These are phyloP conservation scores for Fonsecaea pedrosoi DNA, from an alignment of 2,329 filamentous ascomycete genomes.

Conservation along the genomic window DNA sequence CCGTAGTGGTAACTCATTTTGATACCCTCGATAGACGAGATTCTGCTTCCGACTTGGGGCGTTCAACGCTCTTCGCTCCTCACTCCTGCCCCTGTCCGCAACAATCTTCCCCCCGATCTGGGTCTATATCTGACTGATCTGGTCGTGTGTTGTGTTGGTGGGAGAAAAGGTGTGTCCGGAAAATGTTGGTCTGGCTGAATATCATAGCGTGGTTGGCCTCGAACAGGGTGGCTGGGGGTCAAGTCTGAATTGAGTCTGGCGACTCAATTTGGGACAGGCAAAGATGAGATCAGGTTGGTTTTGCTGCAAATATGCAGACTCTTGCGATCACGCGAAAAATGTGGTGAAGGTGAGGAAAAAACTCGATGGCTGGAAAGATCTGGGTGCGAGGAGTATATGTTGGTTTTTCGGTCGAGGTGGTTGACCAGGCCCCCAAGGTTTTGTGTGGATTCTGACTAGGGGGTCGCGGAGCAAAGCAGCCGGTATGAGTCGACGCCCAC, in stretches of 20 bases:
- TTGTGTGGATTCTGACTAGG: conserved; percentile 22
- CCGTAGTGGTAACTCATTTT: conserved; percentile 41
- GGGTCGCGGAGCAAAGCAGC: conserved; percentile 28
- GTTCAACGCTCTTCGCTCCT: conserved; percentile 28
- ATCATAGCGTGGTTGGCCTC: conserved; percentile 39
- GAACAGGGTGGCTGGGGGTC: conserved; percentile 28
- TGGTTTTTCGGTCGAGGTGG: conserved; percentile 17
- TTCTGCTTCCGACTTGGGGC: conserved; percentile 21
- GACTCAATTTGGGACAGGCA: conserved; percentile 34
- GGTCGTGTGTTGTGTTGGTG: conserved; percentile 32
- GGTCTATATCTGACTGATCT: conserved; percentile 36
- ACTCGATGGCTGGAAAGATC: conserved; percentile 29
- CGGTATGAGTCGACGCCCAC: conserved; percentile 33
- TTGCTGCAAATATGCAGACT: conserved; percentile 19
- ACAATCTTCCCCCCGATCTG: conserved; percentile 38
- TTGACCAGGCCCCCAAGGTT: conserved; percentile 9
- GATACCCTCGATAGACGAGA: conserved; percentile 6
- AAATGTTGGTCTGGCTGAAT: conserved; percentile 38
- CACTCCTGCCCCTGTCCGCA: conserved; percentile 37
- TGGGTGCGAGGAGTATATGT: conserved; percentile 25
- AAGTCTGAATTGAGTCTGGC: conserved; percentile 34
- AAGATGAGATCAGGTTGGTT: conserved; percentile 16
- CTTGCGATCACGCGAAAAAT: conserved; percentile 32
- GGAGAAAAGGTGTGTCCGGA: conserved; percentile 35
- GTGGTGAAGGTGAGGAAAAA: conserved; percentile 29